Conservation (phyloP, 2,329 filamentous ascomycete genomes). For the Cyphellophora europaea region DNA sequence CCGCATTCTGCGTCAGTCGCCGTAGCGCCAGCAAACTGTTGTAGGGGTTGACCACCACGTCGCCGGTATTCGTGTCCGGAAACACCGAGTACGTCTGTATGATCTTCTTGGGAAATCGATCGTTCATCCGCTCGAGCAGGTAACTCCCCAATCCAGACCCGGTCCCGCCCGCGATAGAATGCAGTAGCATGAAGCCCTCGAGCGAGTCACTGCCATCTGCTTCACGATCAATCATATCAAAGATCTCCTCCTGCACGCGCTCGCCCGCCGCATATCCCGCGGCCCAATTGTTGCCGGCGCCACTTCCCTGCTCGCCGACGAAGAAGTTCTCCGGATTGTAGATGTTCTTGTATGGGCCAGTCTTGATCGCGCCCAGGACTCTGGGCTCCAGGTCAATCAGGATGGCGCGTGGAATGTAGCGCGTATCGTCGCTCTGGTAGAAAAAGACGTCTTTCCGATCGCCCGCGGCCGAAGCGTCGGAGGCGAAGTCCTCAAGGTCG, state of each 20-base stretch:
- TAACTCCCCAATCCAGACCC: slow-evolving; percentile 94
- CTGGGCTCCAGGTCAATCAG: slow-evolving; percentile 90
- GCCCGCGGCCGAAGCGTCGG: slow-evolving; percentile 52
- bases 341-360: slow-evolving; percentile 91
- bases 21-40: slow-evolving; percentile 92
- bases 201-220: slow-evolving; percentile 96
- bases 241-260: slow-evolving; percentile 85
- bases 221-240: slow-evolving; percentile 99
- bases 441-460: slow-evolving; percentile 99
- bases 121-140: slow-evolving; percentile 88
- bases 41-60: slow-evolving; percentile 96
- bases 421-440: slow-evolving; percentile 96
- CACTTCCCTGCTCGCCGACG: slow-evolving; percentile 83
- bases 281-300: slow-evolving; percentile 97
- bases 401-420: slow-evolving; percentile 95
- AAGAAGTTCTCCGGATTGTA: slow-evolving; percentile 99
- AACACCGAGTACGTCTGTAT: slow-evolving; percentile 99
- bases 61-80: slow-evolving; percentile 78
- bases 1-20: slow-evolving; percentile 86
- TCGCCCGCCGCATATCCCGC: slow-evolving; percentile 92
- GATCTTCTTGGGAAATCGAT: slow-evolving; percentile 96
- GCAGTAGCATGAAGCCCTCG: slow-evolving; percentile 98
- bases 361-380: slow-evolving; percentile 85
- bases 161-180: slow-evolving; percentile 95
- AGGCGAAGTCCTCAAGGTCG: slow-evolving; percentile 95